A percentile compares a stretch with the other conserved stretches of the same genome.
Evolutionary conservation across 441 rosid genomes (phyloP).

Genomic region (Gossypium schwendimanii): DNA sequence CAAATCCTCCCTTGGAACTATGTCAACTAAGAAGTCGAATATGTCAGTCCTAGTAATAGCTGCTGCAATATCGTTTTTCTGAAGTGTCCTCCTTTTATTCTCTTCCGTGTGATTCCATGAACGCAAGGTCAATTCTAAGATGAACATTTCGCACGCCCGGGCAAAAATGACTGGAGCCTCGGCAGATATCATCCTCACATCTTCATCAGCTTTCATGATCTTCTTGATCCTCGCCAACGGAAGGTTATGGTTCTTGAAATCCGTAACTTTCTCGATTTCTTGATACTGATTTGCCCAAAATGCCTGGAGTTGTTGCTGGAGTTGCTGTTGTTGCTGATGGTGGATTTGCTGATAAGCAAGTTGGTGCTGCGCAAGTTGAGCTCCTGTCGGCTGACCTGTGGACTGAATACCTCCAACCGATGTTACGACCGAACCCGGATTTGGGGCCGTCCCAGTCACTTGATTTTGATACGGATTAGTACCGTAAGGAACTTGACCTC

Average conservation of each 20-base stretch:
- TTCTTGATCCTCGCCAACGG: slow-evolving; percentile 49
- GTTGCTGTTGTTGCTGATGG: slow-evolving; percentile 46
- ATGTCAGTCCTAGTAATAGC: slow-evolving; percentile 46
- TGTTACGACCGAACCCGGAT: slow-evolving; percentile 24
- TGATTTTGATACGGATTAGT: slow-evolving; percentile 61
- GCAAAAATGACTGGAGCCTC: slow-evolving; percentile 45
- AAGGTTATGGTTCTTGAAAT: slow-evolving; percentile 47
- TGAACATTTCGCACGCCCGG: slow-evolving; percentile 49
- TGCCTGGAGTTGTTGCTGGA: slow-evolving; percentile 51
- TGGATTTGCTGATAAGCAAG: slow-evolving; percentile 59
- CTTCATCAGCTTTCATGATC: slow-evolving; percentile 55
- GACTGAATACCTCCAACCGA: slow-evolving; percentile 35
- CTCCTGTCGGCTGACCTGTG: slow-evolving; percentile 41
- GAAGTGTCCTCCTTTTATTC: slow-evolving; percentile 46
- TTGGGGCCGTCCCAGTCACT: slow-evolving; percentile 39
- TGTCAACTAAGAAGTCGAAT: slow-evolving; percentile 44
- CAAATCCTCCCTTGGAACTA: slow-evolving; percentile 45
- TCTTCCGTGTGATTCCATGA: slow-evolving; percentile 53
- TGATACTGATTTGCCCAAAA: slow-evolving; percentile 43
- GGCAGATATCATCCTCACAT: slow-evolving; percentile 47
- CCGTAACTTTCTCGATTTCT: slow-evolving; percentile 36
- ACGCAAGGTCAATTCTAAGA: slow-evolving; percentile 37
- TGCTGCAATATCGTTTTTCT: slow-evolving; percentile 46
- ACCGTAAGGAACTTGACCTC: slow-evolving; percentile 54
- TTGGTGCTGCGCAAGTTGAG: slow-evolving; percentile 60